Conservation (phyloP, 2,329 filamentous ascomycete species). For the Aureobasidium sp. region DNA sequence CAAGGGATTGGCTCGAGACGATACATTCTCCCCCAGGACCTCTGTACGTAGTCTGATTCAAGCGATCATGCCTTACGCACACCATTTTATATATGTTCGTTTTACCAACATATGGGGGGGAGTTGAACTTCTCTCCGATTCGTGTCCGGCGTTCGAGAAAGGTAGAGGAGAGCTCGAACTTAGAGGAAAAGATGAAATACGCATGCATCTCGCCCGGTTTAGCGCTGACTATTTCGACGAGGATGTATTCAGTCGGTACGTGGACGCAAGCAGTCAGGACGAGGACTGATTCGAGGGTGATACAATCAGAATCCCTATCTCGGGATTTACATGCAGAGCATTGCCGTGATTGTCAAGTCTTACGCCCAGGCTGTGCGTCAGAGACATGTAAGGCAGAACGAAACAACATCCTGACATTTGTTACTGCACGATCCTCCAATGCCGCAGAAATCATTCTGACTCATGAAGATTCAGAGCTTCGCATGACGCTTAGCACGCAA, state of each 20-base stretch:
- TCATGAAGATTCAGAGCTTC: neutral
- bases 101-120: neutral
- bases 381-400: too few relatives aligned
- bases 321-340: too few relatives aligned
- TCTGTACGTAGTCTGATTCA: neutral
- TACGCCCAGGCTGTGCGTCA: too few relatives aligned
- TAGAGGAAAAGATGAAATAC: neutral
- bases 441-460: neutral
- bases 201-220: neutral
- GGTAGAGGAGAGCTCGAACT: neutral
- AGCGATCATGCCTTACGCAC: neutral
- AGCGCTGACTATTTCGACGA: too few relatives aligned
- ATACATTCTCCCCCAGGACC: neutral
- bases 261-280: too few relatives aligned
- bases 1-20: neutral
- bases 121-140: too few relatives aligned
- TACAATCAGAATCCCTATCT: too few relatives aligned
- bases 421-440: too few relatives aligned
- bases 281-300: too few relatives aligned
- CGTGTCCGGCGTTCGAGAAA: neutral
- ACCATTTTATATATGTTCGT: neutral
- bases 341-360: too few relatives aligned
- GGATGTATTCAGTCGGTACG: too few relatives aligned
- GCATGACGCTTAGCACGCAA: constrained; percentile 14
- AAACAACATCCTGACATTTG: too few relatives aligned